Evolutionary conservation across 179 eudicot species (phyloP).

Genomic region (Spinacia oleracea): DNA sequence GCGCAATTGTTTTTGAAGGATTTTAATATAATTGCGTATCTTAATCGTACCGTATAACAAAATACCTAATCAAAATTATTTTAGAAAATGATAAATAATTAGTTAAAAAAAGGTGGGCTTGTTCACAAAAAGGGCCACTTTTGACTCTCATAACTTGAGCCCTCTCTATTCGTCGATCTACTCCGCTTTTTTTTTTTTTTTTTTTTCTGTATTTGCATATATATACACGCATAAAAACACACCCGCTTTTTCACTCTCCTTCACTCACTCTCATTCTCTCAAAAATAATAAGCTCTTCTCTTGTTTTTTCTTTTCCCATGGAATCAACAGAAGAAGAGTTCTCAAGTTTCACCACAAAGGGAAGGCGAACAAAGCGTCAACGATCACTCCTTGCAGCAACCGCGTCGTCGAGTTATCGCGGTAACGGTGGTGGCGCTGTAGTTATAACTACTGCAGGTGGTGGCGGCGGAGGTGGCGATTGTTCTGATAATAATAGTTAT

Average conservation of each 20-base stretch:
- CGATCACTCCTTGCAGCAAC: conserved; percentile 19
- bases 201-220: conserved; percentile 4
- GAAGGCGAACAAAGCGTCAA: conserved; percentile 33
- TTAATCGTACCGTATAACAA: too few relatives aligned
- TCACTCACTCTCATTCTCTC: conserved; percentile 6
- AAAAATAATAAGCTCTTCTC: neutral
- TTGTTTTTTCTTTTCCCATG: neutral
- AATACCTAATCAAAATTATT: too few relatives aligned
- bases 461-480: neutral
- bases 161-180: neutral
- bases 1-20: too few relatives aligned
- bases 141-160: conserved; percentile 16
- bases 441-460: neutral
- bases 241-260: conserved; percentile 26
- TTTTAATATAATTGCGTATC: too few relatives aligned
- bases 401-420: conserved; percentile 15
- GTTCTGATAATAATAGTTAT: neutral
- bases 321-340: conserved; percentile 29
- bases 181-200: neutral
- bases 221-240: conserved; percentile 14
- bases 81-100: too few relatives aligned
- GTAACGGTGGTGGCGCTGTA: neutral
- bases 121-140: conserved; percentile 17
- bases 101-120: neutral
- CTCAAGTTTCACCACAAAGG: conserved; percentile 28